A percentile compares a stretch with the other conserved stretches of the same genome.
These are phyloP conservation scores for Cornus florida DNA, from an alignment of 148 eudicot genomes.

Conservation along the genomic window DNA sequence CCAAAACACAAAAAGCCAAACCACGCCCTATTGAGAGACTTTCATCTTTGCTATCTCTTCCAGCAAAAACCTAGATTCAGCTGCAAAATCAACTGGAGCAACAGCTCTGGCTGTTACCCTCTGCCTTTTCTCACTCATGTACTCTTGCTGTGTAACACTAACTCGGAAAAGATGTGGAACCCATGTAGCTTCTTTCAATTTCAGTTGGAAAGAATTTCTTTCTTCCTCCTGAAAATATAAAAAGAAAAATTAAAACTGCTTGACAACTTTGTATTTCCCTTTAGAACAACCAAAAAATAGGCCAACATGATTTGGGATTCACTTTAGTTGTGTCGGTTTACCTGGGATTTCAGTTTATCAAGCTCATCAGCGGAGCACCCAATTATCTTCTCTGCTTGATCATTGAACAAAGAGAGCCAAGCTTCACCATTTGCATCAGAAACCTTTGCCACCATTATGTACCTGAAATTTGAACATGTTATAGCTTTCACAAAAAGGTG, in stretches of 20 bases:
- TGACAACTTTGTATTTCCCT: not conserved
- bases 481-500: not conserved
- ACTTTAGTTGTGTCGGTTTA: conserved; percentile 16
- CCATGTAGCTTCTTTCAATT: conserved; percentile 85
- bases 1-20: not conserved
- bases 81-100: conserved; percentile 70
- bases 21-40: conserved; percentile 33
- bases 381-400: conserved; percentile 80
- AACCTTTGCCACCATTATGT: conserved; percentile 66
- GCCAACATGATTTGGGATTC: not conserved
- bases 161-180: conserved; percentile 63
- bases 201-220: conserved; percentile 43
- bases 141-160: conserved; percentile 65
- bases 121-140: conserved; percentile 82
- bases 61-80: conserved; percentile 75
- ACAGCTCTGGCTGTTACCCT: conserved; percentile 74
- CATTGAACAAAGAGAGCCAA: conserved; percentile 79
- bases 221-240: conserved; percentile 14
- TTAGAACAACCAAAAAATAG: not conserved
- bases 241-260: not conserved
- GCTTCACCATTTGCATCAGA: conserved; percentile 90
- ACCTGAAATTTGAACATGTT: conserved; percentile 38
- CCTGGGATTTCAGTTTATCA: conserved; percentile 69
- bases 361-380: conserved; percentile 96
- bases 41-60: conserved; percentile 71